phyloP scores from a whole-genome alignment of 768 basidiomycete species.

The Melanogaster broomeanus region DNA sequence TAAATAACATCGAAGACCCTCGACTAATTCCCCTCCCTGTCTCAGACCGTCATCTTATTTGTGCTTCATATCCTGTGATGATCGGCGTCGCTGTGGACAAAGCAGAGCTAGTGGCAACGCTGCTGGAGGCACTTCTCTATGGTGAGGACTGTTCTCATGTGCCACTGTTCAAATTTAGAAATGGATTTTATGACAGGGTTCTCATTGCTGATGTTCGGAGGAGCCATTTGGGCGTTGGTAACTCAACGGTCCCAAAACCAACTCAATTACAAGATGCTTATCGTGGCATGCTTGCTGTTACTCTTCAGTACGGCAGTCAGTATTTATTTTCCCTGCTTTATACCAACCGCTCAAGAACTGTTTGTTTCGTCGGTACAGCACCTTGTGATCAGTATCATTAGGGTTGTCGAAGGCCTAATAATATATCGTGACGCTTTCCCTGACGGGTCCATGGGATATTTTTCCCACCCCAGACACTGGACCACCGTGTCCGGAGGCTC shows the following conservation, averaged over 20 bases:
- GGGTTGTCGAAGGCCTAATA: conserved; percentile 24
- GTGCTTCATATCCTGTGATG: conserved; percentile 5
- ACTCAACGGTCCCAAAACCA: conserved; percentile 1
- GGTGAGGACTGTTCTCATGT: too few relatives aligned
- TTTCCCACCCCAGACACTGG: conserved; percentile 18
- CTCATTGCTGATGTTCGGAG: conserved; percentile 35
- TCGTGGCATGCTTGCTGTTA: conserved; percentile 21
- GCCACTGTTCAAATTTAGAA: too few relatives aligned
- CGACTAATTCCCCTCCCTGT: background rate
- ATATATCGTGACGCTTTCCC: conserved; percentile 14
- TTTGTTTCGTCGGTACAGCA: conserved; percentile 15
- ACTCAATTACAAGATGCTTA: conserved; percentile 20
- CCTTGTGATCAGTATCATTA: conserved; percentile 22
- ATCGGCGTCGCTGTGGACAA: conserved; percentile 14
- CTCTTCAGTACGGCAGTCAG: conserved; percentile 27
- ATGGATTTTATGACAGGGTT: too few relatives aligned
- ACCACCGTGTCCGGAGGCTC: conserved; percentile 16
- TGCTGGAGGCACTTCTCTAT: conserved; percentile 22
- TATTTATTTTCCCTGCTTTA: background rate
- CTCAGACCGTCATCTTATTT: background rate
- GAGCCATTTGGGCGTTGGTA: conserved; percentile 25
- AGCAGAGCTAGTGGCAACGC: conserved; percentile 18
- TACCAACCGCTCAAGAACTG: background rate
- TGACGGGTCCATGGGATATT: conserved; percentile 27
- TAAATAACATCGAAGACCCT: too few relatives aligned